Evolutionary conservation across 345 rosid genomes (phyloP), one percentile per base, ranked within the genome.

Genomic region (Crucihimalaya himalaica): DNA sequence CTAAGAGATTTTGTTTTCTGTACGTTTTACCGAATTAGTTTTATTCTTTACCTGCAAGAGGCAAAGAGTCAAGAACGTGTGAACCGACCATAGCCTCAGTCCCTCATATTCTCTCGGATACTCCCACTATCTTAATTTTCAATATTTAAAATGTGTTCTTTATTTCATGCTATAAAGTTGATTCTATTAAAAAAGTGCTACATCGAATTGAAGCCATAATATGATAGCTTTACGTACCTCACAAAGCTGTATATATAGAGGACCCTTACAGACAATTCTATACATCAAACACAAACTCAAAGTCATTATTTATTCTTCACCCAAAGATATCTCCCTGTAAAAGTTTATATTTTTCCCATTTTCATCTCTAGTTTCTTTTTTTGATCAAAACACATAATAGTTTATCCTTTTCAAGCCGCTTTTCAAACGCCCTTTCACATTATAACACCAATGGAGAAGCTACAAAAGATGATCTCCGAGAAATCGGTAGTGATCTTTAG

Each of bases 401-500:
- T 40, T 27, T 0, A 2, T 18, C 40, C 23, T 73, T n/a, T 7
- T 7, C 56, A 18, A 54, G 19, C 4, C 12, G 3, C 53, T 63
- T 51, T 28, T 5, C 27, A 5, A 35, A 48, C 1, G 0, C 19
- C 2, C 31, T 14, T 51, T 42, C 55, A 50, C 25, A 10, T 18
- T 16, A 8, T 37, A 74, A n/a, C 3, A 71, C 1, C 11, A 63
- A 69, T 93, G 98, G 98, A 93, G n/a, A 87, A 76, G 15, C 80
- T 90, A 58, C 78, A 78, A 0, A 80, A 70, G 54, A 62, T 93
- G 86, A 89, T 83, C 54, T 55, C 93, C 0, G 92, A 86, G 74
- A 93, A 85, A 71, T 83, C 98, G 3, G 92, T 89, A 68, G 98
- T 90, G 82, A 85, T 93, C 57, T 93, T 90, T 83, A 90, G 97